Percentiles rank a stretch among this genome's conserved stretches.
Conservation (phyloP, 345 rosid genomes). For the Populus ilicifolia region DNA sequence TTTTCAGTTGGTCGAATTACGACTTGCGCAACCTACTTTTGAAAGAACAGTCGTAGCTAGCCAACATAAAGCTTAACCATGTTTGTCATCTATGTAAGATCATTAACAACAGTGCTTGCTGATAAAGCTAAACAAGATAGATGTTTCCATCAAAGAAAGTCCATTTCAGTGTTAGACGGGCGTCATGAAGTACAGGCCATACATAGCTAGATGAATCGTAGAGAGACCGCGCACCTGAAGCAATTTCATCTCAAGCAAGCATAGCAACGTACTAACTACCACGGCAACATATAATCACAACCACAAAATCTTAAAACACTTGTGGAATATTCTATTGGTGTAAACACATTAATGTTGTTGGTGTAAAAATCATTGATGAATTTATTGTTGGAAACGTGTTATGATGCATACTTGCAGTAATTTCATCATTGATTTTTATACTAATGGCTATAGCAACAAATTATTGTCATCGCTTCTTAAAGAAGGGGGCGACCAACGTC, state of each 20-base stretch:
- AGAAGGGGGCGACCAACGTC: too few relatives aligned
- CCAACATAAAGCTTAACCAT: too few relatives aligned
- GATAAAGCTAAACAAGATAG: conserved; percentile 9
- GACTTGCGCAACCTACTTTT: not conserved
- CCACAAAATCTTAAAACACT: not conserved
- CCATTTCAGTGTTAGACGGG: conserved; percentile 30
- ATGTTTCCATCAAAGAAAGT: conserved; percentile 18
- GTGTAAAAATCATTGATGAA: too few relatives aligned
- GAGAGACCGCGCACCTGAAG: conserved; percentile 25
- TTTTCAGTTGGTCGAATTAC: not conserved
- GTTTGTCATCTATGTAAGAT: too few relatives aligned
- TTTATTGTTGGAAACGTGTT: too few relatives aligned
- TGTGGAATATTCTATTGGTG: too few relatives aligned
- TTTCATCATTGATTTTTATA: too few relatives aligned
- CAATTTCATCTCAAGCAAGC: conserved; percentile 37
- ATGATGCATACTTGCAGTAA: too few relatives aligned
- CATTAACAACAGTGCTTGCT: conserved; percentile 7
- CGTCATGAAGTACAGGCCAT: not conserved
- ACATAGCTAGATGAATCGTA: conserved; percentile 7
- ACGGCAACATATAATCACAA: not conserved
- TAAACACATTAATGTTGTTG: too few relatives aligned
- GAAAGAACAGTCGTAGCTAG: not conserved
- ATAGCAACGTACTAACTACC: not conserved
- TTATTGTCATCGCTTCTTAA: too few relatives aligned
- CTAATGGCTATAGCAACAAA: too few relatives aligned